Base-by-base conservation (phyloP, 768 basidiomycete genomes). In the Russula emetica region DNA sequence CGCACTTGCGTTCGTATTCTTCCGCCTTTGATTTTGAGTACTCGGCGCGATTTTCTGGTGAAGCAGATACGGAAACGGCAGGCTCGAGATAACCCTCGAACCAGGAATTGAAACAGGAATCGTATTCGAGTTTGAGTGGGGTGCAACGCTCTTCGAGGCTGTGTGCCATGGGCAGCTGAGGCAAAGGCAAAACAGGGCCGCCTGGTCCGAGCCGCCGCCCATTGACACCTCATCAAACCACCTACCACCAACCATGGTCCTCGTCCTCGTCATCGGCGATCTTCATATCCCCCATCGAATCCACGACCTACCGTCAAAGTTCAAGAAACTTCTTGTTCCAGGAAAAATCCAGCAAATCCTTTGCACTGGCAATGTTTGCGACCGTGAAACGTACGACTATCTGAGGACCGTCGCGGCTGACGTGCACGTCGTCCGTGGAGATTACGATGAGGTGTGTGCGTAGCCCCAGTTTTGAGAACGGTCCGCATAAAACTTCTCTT, bases 341-440 rank as follows among this genome's bases (percentile, higher is more conserved):
- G 97, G 97, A 24, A 99, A 99, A 76, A 98, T 99, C 51, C 92
- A 95, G 66, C 96, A 98, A 75, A 97, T 98, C 63, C 80, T 98
- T 28, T 97, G 94, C 74, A 98, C 96, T 0, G 97, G 97, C 53
- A 98, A 98, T 73, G 88, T 98, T 26, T 95, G 93, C 74, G 97
- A 99, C 78, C 87, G 88, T 71, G 96, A 98, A 76, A 98, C 97
- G 8, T 94, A 90, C 75, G 97, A 98, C 69, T 98, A 97, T 78
- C 80, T 99, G 26, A 82, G 92, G 68, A 94, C 92, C 16, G 90
- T 99, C n/a, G 88, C 92, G 20, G 86, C 91, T 11, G 97, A 98
- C 71, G 91, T 98, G 8, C 83, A 91, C 68, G 88, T 94, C 49
- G 96, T 95, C 2, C 82, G 86, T 69, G 97, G 97, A 4, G 97